Percentiles rank a stretch among this genome's conserved stretches.
Conservation (phyloP, 2,329 filamentous ascomycete genomes). For the Fusarium sp. region DNA sequence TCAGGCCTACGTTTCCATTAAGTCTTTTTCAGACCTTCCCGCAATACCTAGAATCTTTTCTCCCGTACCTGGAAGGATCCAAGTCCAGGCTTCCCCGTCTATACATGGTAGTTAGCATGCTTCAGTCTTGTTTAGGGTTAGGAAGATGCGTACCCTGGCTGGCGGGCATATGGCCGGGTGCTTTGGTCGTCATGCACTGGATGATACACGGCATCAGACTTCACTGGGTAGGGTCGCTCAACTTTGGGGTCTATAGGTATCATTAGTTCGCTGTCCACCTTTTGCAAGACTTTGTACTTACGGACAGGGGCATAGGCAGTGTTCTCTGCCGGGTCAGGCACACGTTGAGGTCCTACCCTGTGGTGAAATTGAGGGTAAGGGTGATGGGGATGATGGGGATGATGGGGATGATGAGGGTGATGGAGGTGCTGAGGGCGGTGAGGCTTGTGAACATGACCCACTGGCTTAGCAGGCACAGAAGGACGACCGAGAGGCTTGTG, state of each 20-base stretch:
- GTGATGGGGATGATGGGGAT: background rate
- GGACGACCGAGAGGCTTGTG: background rate
- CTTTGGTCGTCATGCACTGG: background rate
- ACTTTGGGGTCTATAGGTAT: background rate
- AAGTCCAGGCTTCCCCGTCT: background rate
- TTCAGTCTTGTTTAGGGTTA: background rate
- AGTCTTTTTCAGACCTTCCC: background rate
- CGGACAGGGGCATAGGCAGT: background rate
- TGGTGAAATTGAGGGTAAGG: background rate
- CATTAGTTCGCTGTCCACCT: background rate
- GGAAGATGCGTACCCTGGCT: background rate
- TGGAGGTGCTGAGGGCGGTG: background rate
- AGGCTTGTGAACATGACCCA: background rate
- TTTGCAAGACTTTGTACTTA: background rate
- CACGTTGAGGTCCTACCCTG: background rate
- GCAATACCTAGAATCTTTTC: background rate
- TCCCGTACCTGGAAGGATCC: no score
- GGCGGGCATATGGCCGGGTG: background rate
- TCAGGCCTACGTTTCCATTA: background rate
- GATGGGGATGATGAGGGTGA: background rate
- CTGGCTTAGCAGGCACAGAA: no score
- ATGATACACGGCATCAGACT: background rate
- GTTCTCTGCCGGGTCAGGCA: background rate
- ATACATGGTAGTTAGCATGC: background rate
- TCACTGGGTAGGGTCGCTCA: background rate